Base-by-base conservation (phyloP, 768 basidiomycete species). In the Pseudohyphozyma bogoriensis region DNA sequence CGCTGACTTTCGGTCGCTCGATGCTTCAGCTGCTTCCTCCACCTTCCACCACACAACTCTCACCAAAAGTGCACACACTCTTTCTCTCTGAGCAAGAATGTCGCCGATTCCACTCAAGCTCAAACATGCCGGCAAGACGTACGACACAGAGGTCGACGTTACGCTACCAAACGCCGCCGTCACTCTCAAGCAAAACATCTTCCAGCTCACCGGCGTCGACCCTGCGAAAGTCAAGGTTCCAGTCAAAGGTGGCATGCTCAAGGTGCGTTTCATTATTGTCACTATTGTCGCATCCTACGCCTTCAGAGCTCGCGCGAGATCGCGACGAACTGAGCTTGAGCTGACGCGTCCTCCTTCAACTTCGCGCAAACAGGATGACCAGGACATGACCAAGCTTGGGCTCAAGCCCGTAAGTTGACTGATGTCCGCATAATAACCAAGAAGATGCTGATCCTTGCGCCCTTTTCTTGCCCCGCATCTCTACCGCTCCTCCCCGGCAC, bases 141-240 rank as follows among this genome's bases (percentile, higher is more conserved):
- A 85, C 74, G 78, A 83, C 64, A 72, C 95, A 42, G 73, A 79
- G 50, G 82, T 95, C 49, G 84, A 95, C 74, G 76, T 82, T 20
- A 82, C 84, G 76, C 78, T 81, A 6, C 81, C 86, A 2, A 81
- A 85, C 4, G 70, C 77, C 18, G 81, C 85, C 3, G 70, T 77
- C 20, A 81, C 75, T 18, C 92, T 97, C 80, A 96, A 95, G 73
- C 82, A 89, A 63, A 78, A 82, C 7, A 78, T 97, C 36, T 87
- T 86, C 70, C 80, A 84, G 45, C 76, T 79, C 49, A 96, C 91
- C 0, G 90, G 89, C 11, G 85, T 97, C 4, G 90, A 88, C 4
- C 74, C 82, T 37, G 89, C 93, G 71, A 80, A 91, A 51, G 92
- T 95, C 89, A 99, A 97, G 76, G 85, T 97, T 65, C 91, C 95